Evolutionary conservation across 2,329 filamentous ascomycete genomes (phyloP), one percentile per base, ranked within the genome.

Genomic region (Macrophomina phaseolina): DNA sequence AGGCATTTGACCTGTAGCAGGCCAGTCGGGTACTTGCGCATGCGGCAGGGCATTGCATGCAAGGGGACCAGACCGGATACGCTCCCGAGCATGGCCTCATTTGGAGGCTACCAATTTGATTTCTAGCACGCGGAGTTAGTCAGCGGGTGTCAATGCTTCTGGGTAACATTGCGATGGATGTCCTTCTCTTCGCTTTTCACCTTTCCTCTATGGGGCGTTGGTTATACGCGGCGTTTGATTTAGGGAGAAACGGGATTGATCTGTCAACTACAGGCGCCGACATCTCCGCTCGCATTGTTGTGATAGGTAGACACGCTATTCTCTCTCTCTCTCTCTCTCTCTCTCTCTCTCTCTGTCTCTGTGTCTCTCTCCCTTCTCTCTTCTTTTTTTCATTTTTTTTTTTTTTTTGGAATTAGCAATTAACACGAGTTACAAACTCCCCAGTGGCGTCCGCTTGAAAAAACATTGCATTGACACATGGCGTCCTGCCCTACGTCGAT

Each of bases 271-370:
- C 18, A n/a, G 45, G 32, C 30, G 58, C 32, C 45, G 46, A 36
- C 12, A 62, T 62, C 45, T 62, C 56, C 56, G 32, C 58, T 62
- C 45, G 45, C 58, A 49, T 49, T 48, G 42, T 49, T 23, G 42
- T 62, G 58, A 46, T 49, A 23, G 58, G 58, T 62, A 62, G 58
- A 62, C 49, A 62, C 42, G 34, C 23, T 23, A 23, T 23, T 23
- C 23, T 23, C 23, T 23, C 23, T 23, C 23, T 23, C 23, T 3
- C 2, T 23, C 23, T 23, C 23, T 23, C 23, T 23, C 23, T 23
- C 23, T 23, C 23, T 23, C 23, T 18, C 18, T 18, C 18, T 18
- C 18, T 23, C 23, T 23, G 2, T 23, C 23, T 23, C 23, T 23
- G 2, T 3, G 23, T 23, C 23, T 23, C 23, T 23, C 23, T 23